A percentile compares a stretch with the other conserved stretches of the same genome.
Evolutionary conservation across 371 early-diverging fungal species (phyloP).

Genomic region (Haplosporangium sp.): DNA sequence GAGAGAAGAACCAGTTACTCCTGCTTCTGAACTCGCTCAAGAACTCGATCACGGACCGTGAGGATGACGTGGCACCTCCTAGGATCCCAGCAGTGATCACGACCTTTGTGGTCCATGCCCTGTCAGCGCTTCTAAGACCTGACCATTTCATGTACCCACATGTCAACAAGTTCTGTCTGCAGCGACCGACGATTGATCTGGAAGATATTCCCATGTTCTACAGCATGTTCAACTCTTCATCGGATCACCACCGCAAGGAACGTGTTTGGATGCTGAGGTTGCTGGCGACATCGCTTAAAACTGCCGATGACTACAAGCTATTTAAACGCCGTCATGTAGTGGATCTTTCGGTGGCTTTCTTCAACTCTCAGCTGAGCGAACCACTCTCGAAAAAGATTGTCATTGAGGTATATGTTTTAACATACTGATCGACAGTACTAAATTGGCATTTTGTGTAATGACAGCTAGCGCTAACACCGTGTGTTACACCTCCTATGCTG

Average conservation of each 20-base stretch:
- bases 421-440: background rate
- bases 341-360: slow-evolving; percentile 73
- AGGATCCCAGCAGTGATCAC: slow-evolving; percentile 75
- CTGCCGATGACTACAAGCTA: slow-evolving; percentile 68
- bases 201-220: slow-evolving; percentile 87
- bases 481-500: background rate
- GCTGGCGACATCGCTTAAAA: slow-evolving; percentile 68
- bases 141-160: slow-evolving; percentile 81
- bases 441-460: background rate
- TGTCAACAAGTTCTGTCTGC: slow-evolving; percentile 78
- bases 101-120: slow-evolving; percentile 73
- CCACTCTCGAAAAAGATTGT: slow-evolving; percentile 59
- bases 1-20: slow-evolving; percentile 73
- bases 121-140: slow-evolving; percentile 73
- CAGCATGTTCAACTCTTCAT: slow-evolving; percentile 74
- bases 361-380: slow-evolving; percentile 76
- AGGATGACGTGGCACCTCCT: slow-evolving; percentile 56
- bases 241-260: slow-evolving; percentile 72
- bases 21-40: slow-evolving; percentile 74
- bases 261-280: slow-evolving; percentile 81
- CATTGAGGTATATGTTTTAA: slow-evolving; percentile 55
- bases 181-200: slow-evolving; percentile 77
- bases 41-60: slow-evolving; percentile 72
- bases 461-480: background rate
- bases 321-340: slow-evolving; percentile 77